These are phyloP conservation scores for Porpolomopsis calyptriformis DNA, from an alignment of 768 basidiomycete species.

Conservation along the genomic window DNA sequence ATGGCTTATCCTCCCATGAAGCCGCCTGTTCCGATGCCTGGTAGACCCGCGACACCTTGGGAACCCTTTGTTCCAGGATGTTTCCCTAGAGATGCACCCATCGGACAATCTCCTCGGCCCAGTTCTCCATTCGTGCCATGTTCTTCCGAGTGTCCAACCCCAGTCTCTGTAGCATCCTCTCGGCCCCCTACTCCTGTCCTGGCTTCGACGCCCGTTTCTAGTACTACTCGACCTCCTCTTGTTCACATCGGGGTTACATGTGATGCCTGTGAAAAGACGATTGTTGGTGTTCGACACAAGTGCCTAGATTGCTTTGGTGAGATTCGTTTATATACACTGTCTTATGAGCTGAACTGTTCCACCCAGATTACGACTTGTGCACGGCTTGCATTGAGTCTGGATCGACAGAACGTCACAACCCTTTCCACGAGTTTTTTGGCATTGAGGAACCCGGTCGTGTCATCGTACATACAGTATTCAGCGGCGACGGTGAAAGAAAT, in stretches of 20 bases:
- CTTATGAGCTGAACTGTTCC: not conserved
- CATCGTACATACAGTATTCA: slow-evolving; percentile 50
- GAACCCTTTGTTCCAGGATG: not conserved
- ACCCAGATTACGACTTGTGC: slow-evolving; percentile 64
- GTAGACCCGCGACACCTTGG: not conserved
- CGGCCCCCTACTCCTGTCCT: no score
- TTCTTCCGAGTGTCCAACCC: no score
- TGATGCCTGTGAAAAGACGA: slow-evolving; percentile 46
- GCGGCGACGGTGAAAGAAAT: slow-evolving; percentile 27
- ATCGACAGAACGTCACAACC: slow-evolving; percentile 41
- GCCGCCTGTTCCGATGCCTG: not conserved
- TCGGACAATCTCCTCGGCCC: not conserved
- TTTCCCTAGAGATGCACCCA: not conserved
- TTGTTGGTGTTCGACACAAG: slow-evolving; percentile 66
- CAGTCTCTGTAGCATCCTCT: no score
- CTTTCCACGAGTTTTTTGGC: slow-evolving; percentile 62
- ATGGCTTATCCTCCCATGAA: not conserved
- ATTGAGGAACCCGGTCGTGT: slow-evolving; percentile 56
- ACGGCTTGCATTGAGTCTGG: slow-evolving; percentile 42
- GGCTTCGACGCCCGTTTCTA: slow-evolving; percentile 1
- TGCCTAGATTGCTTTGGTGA: slow-evolving; percentile 67
- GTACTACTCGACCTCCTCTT: slow-evolving; percentile 10
- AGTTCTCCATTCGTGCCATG: not conserved
- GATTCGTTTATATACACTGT: slow-evolving; percentile 12
- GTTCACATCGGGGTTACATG: slow-evolving; percentile 52